Evolutionary conservation across 1,284 basidiomycete species (phyloP), one percentile per base, ranked within the genome.

Genomic region (Apiotrichum montevideense): DNA sequence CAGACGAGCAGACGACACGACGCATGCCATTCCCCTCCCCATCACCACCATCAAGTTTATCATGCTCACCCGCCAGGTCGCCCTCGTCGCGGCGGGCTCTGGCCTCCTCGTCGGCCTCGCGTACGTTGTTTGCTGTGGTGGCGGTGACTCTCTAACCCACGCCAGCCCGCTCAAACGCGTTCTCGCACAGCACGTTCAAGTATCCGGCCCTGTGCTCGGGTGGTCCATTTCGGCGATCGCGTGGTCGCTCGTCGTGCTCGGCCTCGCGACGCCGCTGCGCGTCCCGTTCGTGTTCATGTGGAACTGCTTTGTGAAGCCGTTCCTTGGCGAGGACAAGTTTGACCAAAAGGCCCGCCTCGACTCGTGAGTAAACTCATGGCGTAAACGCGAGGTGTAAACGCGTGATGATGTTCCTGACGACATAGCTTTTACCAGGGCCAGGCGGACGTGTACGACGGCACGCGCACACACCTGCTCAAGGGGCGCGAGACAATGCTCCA

Each of bases 401-500:
- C 10, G 41, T 42, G 41, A 13, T 42, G 9, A 14, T 15, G 11
- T 15, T 7, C 6, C 41, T 15, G 10, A n/a, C 29, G 29, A 3
- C 3, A 29, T 15, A 42, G 41, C 41, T 88, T 87, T 68, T 87
- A 88, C 68, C 67, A 79, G 54, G 84, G 84, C 9, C 86, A 88
- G 67, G 86, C 85, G 0, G 81, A 83, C 42, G 81, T 87, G 21
- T 88, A 88, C 65, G 87, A 88, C 76, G 71, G 76, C 37, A 87
- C 86, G 1, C 77, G 87, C 4, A 77, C 75, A 34, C 74, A 79
- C 33, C 78, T 88, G 1, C 78, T 88, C 7, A 82, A 85, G n/a
- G 86, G 87, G 0, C 77, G 86, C 32, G 81, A 84, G 62, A 86
- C 85, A 2, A 86, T 88, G 84, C 77, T 87, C 34, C 80, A 80